phyloP scores from a whole-genome alignment of 768 basidiomycete genomes.

The Krasilnikovozyma curviuscula region DNA sequence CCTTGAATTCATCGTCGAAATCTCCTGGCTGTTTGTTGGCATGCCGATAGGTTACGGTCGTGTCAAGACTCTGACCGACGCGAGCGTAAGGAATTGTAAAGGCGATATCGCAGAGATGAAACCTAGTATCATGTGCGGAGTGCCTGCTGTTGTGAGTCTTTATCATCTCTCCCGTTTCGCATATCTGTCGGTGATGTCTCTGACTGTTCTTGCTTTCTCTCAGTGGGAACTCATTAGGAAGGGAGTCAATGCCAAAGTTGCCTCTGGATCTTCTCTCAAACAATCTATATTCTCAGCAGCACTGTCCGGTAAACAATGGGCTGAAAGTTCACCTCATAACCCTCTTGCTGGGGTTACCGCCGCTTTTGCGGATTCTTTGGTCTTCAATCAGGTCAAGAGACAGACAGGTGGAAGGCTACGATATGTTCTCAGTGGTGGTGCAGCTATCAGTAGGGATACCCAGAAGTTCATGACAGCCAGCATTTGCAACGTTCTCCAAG shows the following conservation, averaged over 20 bases:
- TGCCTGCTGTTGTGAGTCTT: conserved; percentile 10
- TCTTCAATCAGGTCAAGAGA: conserved; percentile 54
- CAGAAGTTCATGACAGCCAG: conserved; percentile 75
- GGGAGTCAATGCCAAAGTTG: conserved; percentile 68
- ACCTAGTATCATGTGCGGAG: conserved; percentile 29
- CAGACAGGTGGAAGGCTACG: conserved; percentile 78
- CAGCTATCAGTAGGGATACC: conserved; percentile 63
- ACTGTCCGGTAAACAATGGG: no score
- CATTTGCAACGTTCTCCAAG: conserved; percentile 67
- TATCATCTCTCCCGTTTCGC: not conserved
- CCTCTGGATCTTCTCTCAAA: conserved; percentile 44
- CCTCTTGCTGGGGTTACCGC: no score
- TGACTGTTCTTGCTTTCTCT: not conserved
- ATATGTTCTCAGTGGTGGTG: conserved; percentile 59
- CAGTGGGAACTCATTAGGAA: conserved; percentile 88
- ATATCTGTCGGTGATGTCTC: conserved; percentile 11
- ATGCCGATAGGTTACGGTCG: conserved; percentile 73
- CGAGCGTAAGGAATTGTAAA: conserved; percentile 67
- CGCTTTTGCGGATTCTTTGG: conserved; percentile 49
- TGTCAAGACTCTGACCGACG: conserved; percentile 88
- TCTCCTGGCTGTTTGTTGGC: conserved; percentile 51
- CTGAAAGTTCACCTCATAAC: no score
- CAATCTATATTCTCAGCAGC: conserved; percentile 64
- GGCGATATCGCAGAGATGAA: conserved; percentile 70
- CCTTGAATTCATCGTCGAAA: conserved; percentile 84